Evolutionary conservation across 306 rosid species (phyloP).

Genomic region (Neltuma alba): DNA sequence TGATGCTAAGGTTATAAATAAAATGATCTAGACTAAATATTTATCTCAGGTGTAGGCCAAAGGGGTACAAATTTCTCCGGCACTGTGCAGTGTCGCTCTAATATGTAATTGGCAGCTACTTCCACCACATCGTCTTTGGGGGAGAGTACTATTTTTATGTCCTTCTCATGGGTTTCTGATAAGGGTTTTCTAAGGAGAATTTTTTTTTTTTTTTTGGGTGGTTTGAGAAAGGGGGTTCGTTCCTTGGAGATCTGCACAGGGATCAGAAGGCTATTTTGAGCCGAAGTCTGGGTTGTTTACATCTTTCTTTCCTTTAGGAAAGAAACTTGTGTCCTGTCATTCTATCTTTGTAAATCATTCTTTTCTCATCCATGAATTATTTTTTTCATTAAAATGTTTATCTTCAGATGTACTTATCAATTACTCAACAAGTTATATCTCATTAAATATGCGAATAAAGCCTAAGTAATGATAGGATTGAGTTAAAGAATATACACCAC

Average conservation of each 20-base stretch:
- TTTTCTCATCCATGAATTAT: not conserved
- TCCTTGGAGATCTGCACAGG: not conserved
- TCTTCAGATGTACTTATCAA: not conserved
- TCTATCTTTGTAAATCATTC: not conserved
- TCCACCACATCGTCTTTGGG: not conserved
- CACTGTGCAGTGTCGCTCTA: not conserved
- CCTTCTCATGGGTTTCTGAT: not conserved
- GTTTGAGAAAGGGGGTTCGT: not conserved
- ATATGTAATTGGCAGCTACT: not conserved
- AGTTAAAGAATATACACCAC: slow-evolving; percentile 88
- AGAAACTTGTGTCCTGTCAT: not conserved
- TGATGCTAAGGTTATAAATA: not conserved
- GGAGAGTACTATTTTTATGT: not conserved
- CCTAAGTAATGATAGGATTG: slow-evolving; percentile 32
- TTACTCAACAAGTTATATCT: not conserved
- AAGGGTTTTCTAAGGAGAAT: too few relatives aligned
- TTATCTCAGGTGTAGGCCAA: not conserved
- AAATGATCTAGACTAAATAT: slow-evolving; percentile 9
- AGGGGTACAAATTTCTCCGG: not conserved
- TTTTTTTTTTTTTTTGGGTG: not conserved
- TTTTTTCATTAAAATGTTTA: not conserved
- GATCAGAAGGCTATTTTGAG: not conserved
- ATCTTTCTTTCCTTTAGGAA: not conserved
- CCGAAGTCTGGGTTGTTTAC: not conserved
- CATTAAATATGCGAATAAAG: slow-evolving; percentile 4